These are phyloP conservation scores for Baorangia bicolor DNA, from an alignment of 768 basidiomycete genomes.

Conservation along the genomic window DNA sequence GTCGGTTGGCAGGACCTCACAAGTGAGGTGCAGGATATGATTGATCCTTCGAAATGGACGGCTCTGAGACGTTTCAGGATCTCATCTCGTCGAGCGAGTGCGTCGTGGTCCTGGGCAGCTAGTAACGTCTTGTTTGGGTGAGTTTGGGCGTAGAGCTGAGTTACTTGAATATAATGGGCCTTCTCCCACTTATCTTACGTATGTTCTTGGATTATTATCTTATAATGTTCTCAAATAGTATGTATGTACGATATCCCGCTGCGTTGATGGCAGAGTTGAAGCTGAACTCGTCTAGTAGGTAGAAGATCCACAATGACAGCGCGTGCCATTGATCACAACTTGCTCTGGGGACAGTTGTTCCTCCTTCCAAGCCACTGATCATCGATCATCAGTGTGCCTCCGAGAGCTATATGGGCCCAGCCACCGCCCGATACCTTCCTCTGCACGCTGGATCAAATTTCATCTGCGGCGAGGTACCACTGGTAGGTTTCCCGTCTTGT, in stretches of 20 bases:
- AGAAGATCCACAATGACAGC: not conserved
- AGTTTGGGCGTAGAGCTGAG: not conserved
- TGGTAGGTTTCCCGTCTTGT: not conserved
- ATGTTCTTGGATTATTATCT: not conserved
- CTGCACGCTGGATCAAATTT: not conserved
- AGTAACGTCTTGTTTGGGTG: conserved; percentile 5
- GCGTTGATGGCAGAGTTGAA: not conserved
- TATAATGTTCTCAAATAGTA: not conserved
- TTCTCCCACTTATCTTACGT: not conserved
- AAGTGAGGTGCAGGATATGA: conserved; percentile 21
- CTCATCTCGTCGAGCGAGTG: conserved; percentile 7
- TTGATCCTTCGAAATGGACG: conserved; percentile 20
- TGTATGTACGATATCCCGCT: not conserved
- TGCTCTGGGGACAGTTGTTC: not conserved
- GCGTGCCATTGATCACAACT: too few relatives aligned
- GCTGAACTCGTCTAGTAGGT: not conserved
- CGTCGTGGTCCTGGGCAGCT: conserved; percentile 15
- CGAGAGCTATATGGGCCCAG: not conserved
- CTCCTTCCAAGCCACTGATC: not conserved
- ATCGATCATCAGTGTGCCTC: not conserved
- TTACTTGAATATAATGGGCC: not conserved
- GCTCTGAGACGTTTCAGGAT: conserved; percentile 15
- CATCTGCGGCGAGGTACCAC: not conserved
- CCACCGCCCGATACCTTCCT: not conserved
- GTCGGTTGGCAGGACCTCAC: conserved; percentile 17